Evolutionary conservation across 768 basidiomycete species (phyloP).

Genomic region (Lentinus tigrinus): DNA sequence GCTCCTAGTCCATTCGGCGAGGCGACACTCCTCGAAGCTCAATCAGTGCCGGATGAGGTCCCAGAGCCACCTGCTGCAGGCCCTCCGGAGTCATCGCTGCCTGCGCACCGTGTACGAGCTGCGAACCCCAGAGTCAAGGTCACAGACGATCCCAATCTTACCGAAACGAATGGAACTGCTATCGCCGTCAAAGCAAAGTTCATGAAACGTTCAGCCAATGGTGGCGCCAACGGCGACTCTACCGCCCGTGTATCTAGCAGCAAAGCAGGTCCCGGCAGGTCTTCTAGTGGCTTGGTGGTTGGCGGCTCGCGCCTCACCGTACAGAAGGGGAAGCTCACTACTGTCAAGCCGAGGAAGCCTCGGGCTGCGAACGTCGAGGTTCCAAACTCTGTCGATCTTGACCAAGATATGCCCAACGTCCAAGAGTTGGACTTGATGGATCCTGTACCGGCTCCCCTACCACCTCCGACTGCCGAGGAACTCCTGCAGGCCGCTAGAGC

Average conservation of each 20-base stretch:
- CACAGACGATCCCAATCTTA: slow-evolving; percentile 37
- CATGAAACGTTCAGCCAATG: slow-evolving; percentile 22
- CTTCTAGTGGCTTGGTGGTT: slow-evolving; percentile 40
- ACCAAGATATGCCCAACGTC: background rate
- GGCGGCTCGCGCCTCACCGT: slow-evolving; percentile 53
- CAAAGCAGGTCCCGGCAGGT: slow-evolving; percentile 46
- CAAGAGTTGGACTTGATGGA: background rate
- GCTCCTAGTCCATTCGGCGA: slow-evolving; percentile 4
- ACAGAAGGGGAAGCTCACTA: slow-evolving; percentile 50
- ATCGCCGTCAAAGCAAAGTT: slow-evolving; percentile 53
- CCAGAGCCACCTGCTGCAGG: background rate
- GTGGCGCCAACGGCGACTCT: background rate
- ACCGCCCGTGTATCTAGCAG: slow-evolving; percentile 3
- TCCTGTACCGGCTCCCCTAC: background rate
- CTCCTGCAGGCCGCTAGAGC: slow-evolving; percentile 52
- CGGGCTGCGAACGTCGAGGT: background rate
- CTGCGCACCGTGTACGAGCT: slow-evolving; percentile 45
- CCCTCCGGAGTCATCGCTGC: slow-evolving; percentile 14
- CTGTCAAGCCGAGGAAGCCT: slow-evolving; percentile 41
- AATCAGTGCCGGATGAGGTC: background rate
- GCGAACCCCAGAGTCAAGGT: slow-evolving; percentile 56
- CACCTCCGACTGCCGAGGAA: slow-evolving; percentile 13
- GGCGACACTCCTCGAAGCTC: background rate
- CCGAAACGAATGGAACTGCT: slow-evolving; percentile 25
- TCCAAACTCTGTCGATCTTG: background rate